Evolutionary conservation across 371 early-diverging fungal species (phyloP).

Genomic region (Mucor circinelloides): DNA sequence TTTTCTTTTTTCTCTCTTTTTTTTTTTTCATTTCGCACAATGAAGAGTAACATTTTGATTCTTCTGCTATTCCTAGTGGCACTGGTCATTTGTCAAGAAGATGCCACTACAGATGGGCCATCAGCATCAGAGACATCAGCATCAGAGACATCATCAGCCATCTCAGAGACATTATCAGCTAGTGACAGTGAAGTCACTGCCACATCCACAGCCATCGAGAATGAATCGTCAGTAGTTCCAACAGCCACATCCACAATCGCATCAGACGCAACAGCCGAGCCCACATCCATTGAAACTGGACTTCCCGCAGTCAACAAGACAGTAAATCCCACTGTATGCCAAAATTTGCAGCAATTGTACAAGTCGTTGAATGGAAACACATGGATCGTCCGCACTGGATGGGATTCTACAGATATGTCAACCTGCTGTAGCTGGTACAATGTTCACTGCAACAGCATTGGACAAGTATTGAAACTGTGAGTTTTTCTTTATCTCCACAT

Average conservation of each 20-base stretch:
- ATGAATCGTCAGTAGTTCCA: background rate
- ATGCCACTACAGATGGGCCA: background rate
- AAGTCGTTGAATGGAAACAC: constrained; percentile 33
- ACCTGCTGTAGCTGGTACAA: constrained; percentile 48
- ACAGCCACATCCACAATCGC: background rate
- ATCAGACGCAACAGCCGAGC: background rate
- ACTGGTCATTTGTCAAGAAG: background rate
- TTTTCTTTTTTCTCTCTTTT: background rate
- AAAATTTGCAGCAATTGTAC: constrained; percentile 38
- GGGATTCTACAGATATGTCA: constrained; percentile 44
- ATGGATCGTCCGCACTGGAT: constrained; percentile 44
- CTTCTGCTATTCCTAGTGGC: background rate
- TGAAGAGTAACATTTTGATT: background rate
- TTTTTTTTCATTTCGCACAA: background rate
- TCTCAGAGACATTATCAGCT: background rate
- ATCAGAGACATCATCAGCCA: background rate
- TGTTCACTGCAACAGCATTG: constrained; percentile 39
- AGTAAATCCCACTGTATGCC: constrained; percentile 27
- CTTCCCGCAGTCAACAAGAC: constrained; percentile 2
- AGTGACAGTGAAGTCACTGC: background rate
- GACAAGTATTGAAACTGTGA: constrained; percentile 45
- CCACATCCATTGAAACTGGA: background rate
- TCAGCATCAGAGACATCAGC: background rate
- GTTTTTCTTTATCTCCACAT: background rate
- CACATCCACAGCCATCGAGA: background rate